Base-by-base conservation (phyloP, 164 flowering plant genomes). In the Liquidambar formosana region DNA sequence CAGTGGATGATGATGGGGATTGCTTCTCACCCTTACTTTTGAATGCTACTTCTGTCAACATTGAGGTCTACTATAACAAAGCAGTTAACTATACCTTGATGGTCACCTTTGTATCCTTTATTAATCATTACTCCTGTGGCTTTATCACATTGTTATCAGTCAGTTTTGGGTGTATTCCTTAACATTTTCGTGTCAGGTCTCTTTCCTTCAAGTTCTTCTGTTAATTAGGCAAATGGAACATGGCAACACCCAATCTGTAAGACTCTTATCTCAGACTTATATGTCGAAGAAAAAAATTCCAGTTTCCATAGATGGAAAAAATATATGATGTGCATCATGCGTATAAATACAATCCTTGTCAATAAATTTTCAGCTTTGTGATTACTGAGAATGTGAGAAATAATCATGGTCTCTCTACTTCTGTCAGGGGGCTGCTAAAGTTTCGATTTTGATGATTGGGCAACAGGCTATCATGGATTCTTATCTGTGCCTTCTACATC, bases 391-490 rank as follows among this genome's bases (percentile, higher is more conserved):
- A 48, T 33, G 33, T 43, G 51, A 27, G 44, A 51, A 48, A 52
- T 56, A 46, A 67, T 61, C 9, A 23, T 49, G 41, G 46, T 26
- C 16, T 68, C 28, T 61, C 45, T 60, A 45, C 63, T 52, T 63
- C 48, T 75, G 12, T 64, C 80, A 95, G 99, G 99, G 99, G 16
- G 96, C 99, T 78, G 97, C 97, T 70, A 95, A 95, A 83, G 96
- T 95, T 73, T 95, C 99, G 48, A 84, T 95, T 69, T 52, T 86
- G 69, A 86, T 87, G 93, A 89, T 95, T 64, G 99, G 99, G 63
- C 99, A 95, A 72, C 99, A 95, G 74, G 97, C 97, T 47, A 95
- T 95, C 62, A 88, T 95, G 92, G 99, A 95, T 87, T 94, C 99
- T 57, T 95, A 95, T 83, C 89, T 95, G 64, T 95, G 99, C 77